phyloP scores from a whole-genome alignment of 371 early-diverging fungal genomes.

The Polyrhizophydium stewartii region DNA sequence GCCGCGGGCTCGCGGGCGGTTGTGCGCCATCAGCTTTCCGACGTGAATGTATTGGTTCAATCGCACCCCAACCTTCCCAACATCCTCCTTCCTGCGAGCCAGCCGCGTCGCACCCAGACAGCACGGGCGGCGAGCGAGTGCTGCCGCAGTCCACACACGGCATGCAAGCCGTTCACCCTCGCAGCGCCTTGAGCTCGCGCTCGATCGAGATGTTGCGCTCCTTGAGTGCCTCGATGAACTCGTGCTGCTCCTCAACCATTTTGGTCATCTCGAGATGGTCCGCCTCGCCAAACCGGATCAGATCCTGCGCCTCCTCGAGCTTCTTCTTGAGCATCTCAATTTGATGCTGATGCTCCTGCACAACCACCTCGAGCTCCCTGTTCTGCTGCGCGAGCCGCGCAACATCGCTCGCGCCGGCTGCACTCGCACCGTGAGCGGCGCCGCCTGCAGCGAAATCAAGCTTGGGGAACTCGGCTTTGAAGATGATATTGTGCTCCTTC shows the following conservation, averaged over 20 bases:
- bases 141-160: conserved; percentile 22
- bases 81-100: too few relatives aligned
- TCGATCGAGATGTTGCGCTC: conserved; percentile 6
- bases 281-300: neutral
- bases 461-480: neutral
- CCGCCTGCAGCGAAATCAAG: conserved; percentile 35
- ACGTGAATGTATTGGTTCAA: too few relatives aligned
- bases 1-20: too few relatives aligned
- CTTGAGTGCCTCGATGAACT: conserved; percentile 9
- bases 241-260: conserved; percentile 21
- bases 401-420: conserved; percentile 37
- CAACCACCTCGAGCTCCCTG: conserved; percentile 38
- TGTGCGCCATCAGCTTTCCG: too few relatives aligned
- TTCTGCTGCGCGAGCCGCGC: conserved; percentile 31
- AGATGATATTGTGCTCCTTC: neutral
- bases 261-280: conserved; percentile 3
- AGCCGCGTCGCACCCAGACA: too few relatives aligned
- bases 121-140: conserved; percentile 7
- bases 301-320: conserved; percentile 7
- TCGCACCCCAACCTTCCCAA: too few relatives aligned
- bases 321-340: conserved; percentile 33
- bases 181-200: conserved; percentile 17
- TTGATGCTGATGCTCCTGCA: conserved; percentile 37
- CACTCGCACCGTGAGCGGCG: conserved; percentile 26
- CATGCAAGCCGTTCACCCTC: conserved; percentile 9